Base-by-base conservation (phyloP, 2,329 filamentous ascomycete genomes). In the Dothidotthia symphoricarpi region DNA sequence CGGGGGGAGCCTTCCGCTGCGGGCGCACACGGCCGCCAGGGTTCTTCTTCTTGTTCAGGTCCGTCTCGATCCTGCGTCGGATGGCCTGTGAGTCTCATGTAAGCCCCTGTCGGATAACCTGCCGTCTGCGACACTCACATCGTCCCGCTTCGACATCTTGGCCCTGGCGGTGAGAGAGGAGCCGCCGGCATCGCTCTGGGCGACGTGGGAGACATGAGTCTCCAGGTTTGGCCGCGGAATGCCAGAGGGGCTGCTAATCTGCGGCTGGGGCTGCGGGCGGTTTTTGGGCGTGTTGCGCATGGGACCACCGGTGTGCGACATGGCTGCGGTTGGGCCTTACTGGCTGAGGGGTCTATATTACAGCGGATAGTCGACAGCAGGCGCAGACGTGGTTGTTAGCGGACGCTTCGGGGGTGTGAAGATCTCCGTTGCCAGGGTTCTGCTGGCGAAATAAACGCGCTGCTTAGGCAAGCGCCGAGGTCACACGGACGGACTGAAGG, bases 111-210 rank as follows among this genome's bases (percentile, higher is more conserved):
- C 16, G 4, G 26, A 35, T 33, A 28, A 5, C 19, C 9, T 28
- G 29, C 22, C 25, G 34, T 25, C 17, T 42, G 33, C 14, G 31
- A 27, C 49, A 74, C 80, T 61, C 76, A 98, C 93, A 86, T 98
- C 93, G 83, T 98, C 93, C 70, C 90, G 84, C 75, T 97, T 97
- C 55, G 84, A 85, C 77, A 96, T 91, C 74, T 96, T 96, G 69
- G 93, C 87, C 63, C 91, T 97, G 57, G 89, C 87, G 72, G 88
- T 96, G 72, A 96, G 80, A 27, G 86, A 83, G 38, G 88, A 86
- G 48, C 67, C 57, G 24, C 70, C 77, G 44, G 66, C 71, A 55
- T 86, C 85, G 70, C 73, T 81, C 49, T 75, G 73, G 53, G 76
- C 70, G 7, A 57, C 48, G 25, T 61, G 51, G 51, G 76, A 71